A percentile compares a stretch with the other conserved stretches of the same genome.
Conservation (phyloP, 2,329 filamentous ascomycete species). For the Neoascochyta sp. region DNA sequence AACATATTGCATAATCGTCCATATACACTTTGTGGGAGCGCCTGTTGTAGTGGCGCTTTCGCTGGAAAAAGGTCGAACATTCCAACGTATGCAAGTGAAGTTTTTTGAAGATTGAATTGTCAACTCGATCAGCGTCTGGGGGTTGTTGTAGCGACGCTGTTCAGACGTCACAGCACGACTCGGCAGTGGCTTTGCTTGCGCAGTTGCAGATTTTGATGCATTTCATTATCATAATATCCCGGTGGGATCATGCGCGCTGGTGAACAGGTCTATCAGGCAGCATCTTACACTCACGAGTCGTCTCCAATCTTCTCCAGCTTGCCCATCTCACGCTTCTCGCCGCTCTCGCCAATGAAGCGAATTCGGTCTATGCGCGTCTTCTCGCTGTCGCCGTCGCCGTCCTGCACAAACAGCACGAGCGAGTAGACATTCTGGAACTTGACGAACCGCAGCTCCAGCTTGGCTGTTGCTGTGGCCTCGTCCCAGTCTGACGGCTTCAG, state of each 20-base stretch:
- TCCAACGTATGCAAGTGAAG: too few relatives aligned
- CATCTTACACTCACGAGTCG: slow-evolving; percentile 39
- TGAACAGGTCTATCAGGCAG: background rate
- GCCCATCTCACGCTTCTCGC: slow-evolving; percentile 88
- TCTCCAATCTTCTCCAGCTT: slow-evolving; percentile 94
- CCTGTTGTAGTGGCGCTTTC: slow-evolving; percentile 33
- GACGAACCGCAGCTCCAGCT: slow-evolving; percentile 73
- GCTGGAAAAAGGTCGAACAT: slow-evolving; percentile 55
- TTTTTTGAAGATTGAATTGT: too few relatives aligned
- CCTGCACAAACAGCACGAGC: slow-evolving; percentile 81
- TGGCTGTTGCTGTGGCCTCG: slow-evolving; percentile 48
- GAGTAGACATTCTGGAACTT: slow-evolving; percentile 95
- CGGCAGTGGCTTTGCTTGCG: background rate
- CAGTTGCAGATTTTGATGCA: slow-evolving; percentile 4
- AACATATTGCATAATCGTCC: slow-evolving; percentile 66
- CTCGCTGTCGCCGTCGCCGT: slow-evolving; percentile 75
- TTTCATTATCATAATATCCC: slow-evolving; percentile 7
- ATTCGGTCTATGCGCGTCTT: slow-evolving; percentile 79
- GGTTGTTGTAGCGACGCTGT: too few relatives aligned
- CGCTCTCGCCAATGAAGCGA: slow-evolving; percentile 79
- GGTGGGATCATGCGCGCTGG: slow-evolving; percentile 1
- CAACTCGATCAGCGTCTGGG: too few relatives aligned
- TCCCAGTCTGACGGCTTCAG: slow-evolving; percentile 74
- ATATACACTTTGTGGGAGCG: slow-evolving; percentile 41
- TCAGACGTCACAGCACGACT: too few relatives aligned